phyloP scores from a whole-genome alignment of 2,329 filamentous ascomycete species.

The Aureobasidium zeae region DNA sequence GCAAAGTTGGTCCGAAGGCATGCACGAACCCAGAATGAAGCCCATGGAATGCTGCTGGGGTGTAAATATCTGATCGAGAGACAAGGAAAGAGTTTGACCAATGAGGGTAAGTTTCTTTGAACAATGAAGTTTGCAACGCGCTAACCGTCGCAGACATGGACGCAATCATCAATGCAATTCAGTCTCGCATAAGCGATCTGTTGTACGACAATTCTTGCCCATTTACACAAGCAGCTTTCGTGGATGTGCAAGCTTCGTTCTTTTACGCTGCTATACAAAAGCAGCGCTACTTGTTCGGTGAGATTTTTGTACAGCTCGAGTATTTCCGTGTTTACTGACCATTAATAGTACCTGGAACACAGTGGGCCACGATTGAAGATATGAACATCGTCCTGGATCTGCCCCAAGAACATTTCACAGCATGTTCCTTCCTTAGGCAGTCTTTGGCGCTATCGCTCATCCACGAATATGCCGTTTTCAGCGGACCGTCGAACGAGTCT shows the following conservation, averaged over 20 bases:
- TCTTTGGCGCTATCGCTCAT: conserved; percentile 6
- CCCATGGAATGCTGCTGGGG: conserved; percentile 28
- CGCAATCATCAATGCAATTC: neutral
- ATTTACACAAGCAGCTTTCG: conserved; percentile 29
- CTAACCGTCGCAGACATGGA: neutral
- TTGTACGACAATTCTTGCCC: conserved; percentile 23
- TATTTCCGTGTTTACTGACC: neutral
- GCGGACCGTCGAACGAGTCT: neutral
- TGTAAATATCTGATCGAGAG: conserved; percentile 21
- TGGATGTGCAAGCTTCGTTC: conserved; percentile 25
- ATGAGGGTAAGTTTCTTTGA: neutral
- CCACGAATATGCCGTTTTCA: conserved; percentile 7
- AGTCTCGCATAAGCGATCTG: conserved; percentile 15
- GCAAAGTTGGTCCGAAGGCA: conserved; percentile 2
- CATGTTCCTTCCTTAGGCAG: conserved; percentile 8
- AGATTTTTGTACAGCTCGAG: neutral
- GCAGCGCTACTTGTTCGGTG: conserved; percentile 5
- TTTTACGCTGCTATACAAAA: conserved; percentile 7
- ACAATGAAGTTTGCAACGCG: neutral
- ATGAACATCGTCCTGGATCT: conserved; percentile 6
- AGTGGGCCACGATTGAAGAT: neutral
- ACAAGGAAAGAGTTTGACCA: neutral
- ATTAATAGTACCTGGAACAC: neutral
- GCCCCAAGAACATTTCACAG: conserved; percentile 8
- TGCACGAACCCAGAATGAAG: conserved; percentile 22